phyloP scores from a whole-genome alignment of 345 rosid genomes.

The Syzygium grande region DNA sequence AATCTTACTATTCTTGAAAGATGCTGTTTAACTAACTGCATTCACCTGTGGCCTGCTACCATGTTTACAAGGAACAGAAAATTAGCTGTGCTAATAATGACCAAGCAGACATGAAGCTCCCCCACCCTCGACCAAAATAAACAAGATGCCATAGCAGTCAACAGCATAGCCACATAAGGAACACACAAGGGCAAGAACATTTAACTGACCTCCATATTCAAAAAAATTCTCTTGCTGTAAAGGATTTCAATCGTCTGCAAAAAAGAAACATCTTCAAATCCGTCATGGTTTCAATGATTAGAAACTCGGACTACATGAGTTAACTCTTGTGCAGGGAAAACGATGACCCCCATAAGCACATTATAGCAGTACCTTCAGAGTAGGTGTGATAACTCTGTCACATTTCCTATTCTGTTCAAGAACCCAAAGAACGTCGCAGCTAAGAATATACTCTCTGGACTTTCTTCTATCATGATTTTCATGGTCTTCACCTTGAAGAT shows the following conservation, averaged over 20 bases:
- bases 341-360: background rate
- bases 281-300: background rate
- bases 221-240: conserved; percentile 52
- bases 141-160: background rate
- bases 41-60: background rate
- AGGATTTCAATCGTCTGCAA: conserved; percentile 76
- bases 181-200: background rate
- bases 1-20: background rate
- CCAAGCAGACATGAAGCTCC: background rate
- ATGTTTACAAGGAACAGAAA: background rate
- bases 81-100: background rate
- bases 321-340: background rate
- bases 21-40: background rate
- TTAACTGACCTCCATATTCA: conserved; percentile 67
- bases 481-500: conserved; percentile 44
- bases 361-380: conserved; percentile 54
- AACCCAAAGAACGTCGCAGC: conserved; percentile 68
- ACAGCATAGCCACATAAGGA: background rate
- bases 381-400: conserved; percentile 74
- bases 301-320: background rate
- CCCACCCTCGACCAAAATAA: background rate
- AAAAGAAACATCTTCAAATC: background rate
- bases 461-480: conserved; percentile 24
- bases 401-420: conserved; percentile 65
- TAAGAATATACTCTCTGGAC: conserved; percentile 39